Evolutionary conservation across 495 filamentous ascomycete species (phyloP), one percentile per base, ranked within the genome.

Genomic region (Penicillium macrosclerotiorum): DNA sequence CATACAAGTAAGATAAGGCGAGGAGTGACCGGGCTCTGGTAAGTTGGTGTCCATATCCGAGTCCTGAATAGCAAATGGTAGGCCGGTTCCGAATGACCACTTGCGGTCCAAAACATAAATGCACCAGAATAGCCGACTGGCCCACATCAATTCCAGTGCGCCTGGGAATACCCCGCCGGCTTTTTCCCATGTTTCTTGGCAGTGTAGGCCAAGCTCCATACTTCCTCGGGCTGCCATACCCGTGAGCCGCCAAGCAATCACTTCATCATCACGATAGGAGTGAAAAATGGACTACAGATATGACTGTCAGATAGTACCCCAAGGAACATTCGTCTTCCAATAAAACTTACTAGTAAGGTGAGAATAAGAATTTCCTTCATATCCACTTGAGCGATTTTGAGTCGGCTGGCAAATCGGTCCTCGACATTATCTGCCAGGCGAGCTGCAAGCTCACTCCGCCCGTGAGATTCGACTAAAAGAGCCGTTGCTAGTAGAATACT

Each of bases 1-100:
- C 88, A 68, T 65, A 29, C 67, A 70, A 8, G 59, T 67, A 8
- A 70, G 46, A 34, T 70, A 68, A 0, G 64, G 67, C 0, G 64
- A 68, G 19, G 64, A 57, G 12, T 65, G 48, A 5, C 63, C 67
- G 2, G 88, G 89, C 54, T 81, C 82, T 1, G 85, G 85, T 11
- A 92, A 62, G 32, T 75, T 76, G 8, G 85, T 82, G 51, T 92
- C 89, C 57, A 94, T 86, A 62, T 91, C 88, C 7, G 82, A 74
- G 57, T 94, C 89, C 48, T 88, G 85, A 30, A 89, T 74, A 8
- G 82, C 81, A 64, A 88, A 91, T 0, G 87, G 87, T 60, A 92
- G 67, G 3, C 89, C 88, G 0, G 84, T 89, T 13, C 84, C 84
- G 45, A 92, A 91, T 41, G 82, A 85, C 83, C 85, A 92, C 25